These are phyloP conservation scores for Metrosideros polymorpha DNA, from an alignment of 441 rosid species.

Conservation along the genomic window DNA sequence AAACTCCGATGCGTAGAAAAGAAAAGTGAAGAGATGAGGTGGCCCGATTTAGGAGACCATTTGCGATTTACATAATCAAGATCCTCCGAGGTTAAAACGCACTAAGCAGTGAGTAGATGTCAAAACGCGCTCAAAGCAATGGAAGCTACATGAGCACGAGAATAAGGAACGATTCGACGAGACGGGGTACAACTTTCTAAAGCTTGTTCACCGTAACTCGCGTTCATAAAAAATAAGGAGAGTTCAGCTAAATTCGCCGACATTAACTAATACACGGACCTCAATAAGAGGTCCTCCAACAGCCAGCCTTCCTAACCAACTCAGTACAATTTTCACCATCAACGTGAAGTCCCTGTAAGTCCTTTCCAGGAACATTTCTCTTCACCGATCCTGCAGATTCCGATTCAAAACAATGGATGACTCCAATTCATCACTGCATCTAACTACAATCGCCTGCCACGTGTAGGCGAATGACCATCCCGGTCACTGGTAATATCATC, in stretches of 20 bases:
- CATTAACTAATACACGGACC: background rate
- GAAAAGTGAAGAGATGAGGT: background rate
- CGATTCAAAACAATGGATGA: background rate
- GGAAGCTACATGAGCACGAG: background rate
- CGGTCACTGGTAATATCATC: constrained; percentile 60
- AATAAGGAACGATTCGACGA: background rate
- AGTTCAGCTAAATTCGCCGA: background rate
- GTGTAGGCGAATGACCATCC: constrained; percentile 59
- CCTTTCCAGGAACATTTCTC: background rate
- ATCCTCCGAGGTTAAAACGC: background rate
- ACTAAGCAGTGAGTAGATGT: background rate
- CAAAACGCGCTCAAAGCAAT: background rate
- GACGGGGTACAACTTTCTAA: background rate
- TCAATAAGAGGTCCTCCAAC: background rate
- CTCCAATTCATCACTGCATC: background rate
- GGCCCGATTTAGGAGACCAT: background rate
- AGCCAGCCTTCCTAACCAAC: background rate
- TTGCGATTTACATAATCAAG: background rate
- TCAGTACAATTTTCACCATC: background rate
- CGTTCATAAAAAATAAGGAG: background rate
- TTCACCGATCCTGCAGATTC: background rate
- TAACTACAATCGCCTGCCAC: constrained; percentile 40
- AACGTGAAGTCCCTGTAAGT: background rate
- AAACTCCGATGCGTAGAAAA: background rate
- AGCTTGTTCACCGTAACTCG: background rate